Evolutionary conservation across 2,329 filamentous ascomycete species (phyloP), one percentile per base, ranked within the genome.

Genomic region (Ophiostoma ulmi): DNA sequence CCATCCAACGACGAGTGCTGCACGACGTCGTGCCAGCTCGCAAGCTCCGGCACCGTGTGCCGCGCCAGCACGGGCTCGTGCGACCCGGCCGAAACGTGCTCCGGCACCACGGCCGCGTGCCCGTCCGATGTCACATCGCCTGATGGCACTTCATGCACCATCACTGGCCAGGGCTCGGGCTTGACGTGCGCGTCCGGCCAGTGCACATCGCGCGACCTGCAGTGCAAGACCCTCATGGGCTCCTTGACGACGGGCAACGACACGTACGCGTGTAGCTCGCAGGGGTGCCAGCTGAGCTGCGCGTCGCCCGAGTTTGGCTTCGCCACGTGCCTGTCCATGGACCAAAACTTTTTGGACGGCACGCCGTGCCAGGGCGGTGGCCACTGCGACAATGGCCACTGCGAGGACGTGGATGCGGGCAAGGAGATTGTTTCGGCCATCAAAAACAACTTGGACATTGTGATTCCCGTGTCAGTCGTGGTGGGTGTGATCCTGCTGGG

Each of bases 261-360:
- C 76, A 96, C 93, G 1, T 88, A 88, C 75, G 90, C 94, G 11
- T 99, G 95, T 80, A 88, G 90, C 74, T 83, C 82, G 70, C 84
- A 85, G 48, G 89, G 88, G 68, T 99, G 95, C 80, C 84, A 86
- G 73, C 82, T 98, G 68, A 89, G 88, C 67, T 99, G 95, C 79
- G 84, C 86, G 2, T 90, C 90, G 35, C 88, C 92, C 5, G 83
- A 87, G 71, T 89, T 94, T 71, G 87, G 87, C 8, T 73, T 82
- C 6, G 86, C 87, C 71, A 83, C 85, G 8, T 97, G 93, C 79
- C 89, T 91, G 72, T 86, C 86, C 31, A 87, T 96, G 81, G 90
- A 92, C 78, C 93, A 97, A 78, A 95, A 96, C 80, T 98, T 97
- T 80, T 83, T 98, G 39, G 95, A 99, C 77, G 95, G 95, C 22